These are phyloP conservation scores for Rossbeevera mucosa DNA, from an alignment of 768 basidiomycete species.

Conservation along the genomic window DNA sequence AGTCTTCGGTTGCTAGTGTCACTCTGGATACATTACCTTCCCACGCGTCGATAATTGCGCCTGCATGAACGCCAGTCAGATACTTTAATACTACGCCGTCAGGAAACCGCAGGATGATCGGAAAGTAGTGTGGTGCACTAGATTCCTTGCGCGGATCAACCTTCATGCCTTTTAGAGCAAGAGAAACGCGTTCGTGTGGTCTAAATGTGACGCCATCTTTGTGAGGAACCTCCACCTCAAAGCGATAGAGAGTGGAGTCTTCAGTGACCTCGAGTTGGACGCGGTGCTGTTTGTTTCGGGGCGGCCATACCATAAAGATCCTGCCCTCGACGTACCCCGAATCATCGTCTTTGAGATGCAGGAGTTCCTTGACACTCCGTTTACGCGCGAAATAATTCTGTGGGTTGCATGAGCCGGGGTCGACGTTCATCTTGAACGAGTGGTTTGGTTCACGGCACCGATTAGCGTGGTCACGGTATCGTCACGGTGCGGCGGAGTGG, in stretches of 20 bases:
- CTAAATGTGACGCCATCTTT: conserved; percentile 35
- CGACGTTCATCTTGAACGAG: conserved; percentile 6
- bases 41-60: conserved; percentile 39
- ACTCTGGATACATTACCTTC: conserved; percentile 24
- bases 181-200: conserved; percentile 38
- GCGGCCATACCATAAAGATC: conserved; percentile 45
- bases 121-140: conserved; percentile 32
- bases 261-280: conserved; percentile 28
- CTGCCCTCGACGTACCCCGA: conserved; percentile 39
- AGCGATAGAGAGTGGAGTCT: conserved; percentile 20
- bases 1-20: background rate
- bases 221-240: conserved; percentile 39
- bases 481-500: no score
- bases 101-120: conserved; percentile 39
- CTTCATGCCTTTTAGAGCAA: conserved; percentile 44
- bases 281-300: conserved; percentile 24
- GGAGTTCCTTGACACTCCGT: conserved; percentile 33
- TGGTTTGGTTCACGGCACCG: background rate
- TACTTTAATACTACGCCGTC: conserved; percentile 42
- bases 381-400: conserved; percentile 23
- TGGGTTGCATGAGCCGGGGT: conserved; percentile 1
- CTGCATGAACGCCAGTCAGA: conserved; percentile 24
- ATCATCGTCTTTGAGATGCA: conserved; percentile 26
- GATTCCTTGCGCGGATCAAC: conserved; percentile 29
- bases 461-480: no score